These are phyloP conservation scores for Blastobotrys persicus DNA, from an alignment of 1,139 yeast genomes.

Conservation along the genomic window DNA sequence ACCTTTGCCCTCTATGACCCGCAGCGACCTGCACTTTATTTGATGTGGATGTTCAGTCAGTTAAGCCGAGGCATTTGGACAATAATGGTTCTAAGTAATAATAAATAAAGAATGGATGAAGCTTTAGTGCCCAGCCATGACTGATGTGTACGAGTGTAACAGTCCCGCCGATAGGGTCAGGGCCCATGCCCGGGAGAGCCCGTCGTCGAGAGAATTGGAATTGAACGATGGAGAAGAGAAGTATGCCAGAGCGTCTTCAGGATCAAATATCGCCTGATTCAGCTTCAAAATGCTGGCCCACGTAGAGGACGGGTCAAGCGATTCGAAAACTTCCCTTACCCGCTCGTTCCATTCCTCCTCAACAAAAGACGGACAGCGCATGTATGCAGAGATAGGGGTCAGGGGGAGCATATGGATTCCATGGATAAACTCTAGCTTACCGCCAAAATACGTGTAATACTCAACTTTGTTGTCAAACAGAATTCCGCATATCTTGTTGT, in stretches of 20 bases:
- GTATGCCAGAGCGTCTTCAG: constrained; percentile 57
- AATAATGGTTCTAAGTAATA: too few relatives aligned
- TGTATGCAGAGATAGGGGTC: constrained; percentile 70
- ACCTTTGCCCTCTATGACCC: too few relatives aligned
- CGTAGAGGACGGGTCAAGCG: constrained; percentile 56
- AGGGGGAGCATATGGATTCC: constrained; percentile 90
- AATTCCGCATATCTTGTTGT: constrained; percentile 67
- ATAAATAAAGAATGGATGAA: too few relatives aligned
- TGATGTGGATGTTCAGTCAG: too few relatives aligned
- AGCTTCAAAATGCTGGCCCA: constrained; percentile 80
- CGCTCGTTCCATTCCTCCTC: constrained; percentile 68
- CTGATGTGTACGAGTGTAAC: neutral
- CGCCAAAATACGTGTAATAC: constrained; percentile 81
- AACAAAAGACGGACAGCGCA: constrained; percentile 65
- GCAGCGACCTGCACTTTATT: too few relatives aligned
- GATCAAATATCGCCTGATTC: constrained; percentile 68
- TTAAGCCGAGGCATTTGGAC: too few relatives aligned
- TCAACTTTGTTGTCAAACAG: constrained; percentile 74
- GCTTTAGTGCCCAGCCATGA: too few relatives aligned
- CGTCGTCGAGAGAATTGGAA: constrained; percentile 62
- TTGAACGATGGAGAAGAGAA: constrained; percentile 52
- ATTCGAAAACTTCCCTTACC: constrained; percentile 46
- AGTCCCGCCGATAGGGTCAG: constrained; percentile 44
- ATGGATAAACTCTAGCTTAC: constrained; percentile 67
- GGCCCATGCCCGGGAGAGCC: constrained; percentile 86